Percentiles rank a stretch among this genome's conserved stretches.
phyloP scores from a whole-genome alignment of 73 alveolate species.

The Tetrahymena elliotti region DNA sequence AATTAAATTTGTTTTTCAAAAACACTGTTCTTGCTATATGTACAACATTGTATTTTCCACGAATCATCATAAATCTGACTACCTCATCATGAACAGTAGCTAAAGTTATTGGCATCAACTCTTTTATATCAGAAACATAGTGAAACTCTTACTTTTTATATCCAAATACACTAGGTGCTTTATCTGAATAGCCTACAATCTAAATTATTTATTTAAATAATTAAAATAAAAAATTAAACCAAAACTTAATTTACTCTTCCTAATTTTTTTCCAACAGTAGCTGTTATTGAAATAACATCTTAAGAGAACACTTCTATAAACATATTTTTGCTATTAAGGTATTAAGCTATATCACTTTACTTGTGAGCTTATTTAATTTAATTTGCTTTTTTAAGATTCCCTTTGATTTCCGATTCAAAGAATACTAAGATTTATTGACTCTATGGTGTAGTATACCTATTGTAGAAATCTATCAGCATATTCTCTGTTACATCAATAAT shows the following conservation, averaged over 20 bases:
- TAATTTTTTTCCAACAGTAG: not conserved
- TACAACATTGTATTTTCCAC: not conserved
- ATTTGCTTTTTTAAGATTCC: not conserved
- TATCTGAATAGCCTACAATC: not conserved
- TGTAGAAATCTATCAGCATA: not conserved
- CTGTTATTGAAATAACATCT: not conserved
- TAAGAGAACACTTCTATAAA: not conserved
- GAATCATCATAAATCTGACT: not conserved
- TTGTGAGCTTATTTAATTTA: not conserved
- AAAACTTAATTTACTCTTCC: not conserved
- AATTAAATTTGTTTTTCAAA: not conserved
- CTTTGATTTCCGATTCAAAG: not conserved
- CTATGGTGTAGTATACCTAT: not conserved
- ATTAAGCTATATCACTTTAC: not conserved
- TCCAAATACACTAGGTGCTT: not conserved
- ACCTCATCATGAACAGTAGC: not conserved
- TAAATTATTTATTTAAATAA: not conserved
- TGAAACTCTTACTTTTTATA: not conserved
- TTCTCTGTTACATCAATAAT: not conserved
- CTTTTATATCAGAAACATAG: not conserved
- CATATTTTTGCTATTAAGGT: not conserved
- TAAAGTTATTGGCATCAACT: not conserved
- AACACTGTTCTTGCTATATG: not conserved
- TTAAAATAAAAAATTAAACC: not conserved
- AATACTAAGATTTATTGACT: not conserved